Evolutionary conservation across 306 rosid genomes (phyloP), one percentile per base, ranked within the genome.

Genomic region (Benincasa hispida): DNA sequence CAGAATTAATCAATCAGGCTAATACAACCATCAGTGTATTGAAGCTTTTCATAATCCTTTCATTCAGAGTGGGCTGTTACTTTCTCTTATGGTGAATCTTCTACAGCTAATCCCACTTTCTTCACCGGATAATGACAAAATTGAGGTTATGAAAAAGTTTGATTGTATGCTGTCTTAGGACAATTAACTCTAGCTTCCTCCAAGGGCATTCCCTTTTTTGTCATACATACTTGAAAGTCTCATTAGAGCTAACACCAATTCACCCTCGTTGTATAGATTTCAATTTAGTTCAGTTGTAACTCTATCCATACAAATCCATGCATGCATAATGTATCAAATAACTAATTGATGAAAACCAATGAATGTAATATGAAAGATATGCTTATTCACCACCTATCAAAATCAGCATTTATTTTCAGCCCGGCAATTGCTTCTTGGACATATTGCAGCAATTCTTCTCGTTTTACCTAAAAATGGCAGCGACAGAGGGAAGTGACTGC

Each of bases 381-480:
- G 54, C 70, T 84, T 62, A 42, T 77, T 47, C 79, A 83, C 88
- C 81, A 93, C 98, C 98, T 89, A 87, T 85, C 77, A 51, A 93
- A 87, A 79, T 93, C 96, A 54, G 96, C 86, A 84, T 88, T 86
- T 80, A 87, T 47, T 87, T 93, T 93, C 79, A 93, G 82, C 83
- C 96, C 98, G 28, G 96, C 62, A 80, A 93, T 82, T 76, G 93
- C 91, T 84, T 42, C 83, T 87, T 91, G 97, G 83, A 87, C 92
- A 81, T 84, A 84, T 78, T 93, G 96, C 79, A 93, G 98, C 87
- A 93, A 80, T 76, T 93, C 98, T 78, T 93, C 96, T 66, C 97
- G 91, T 82, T 91, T 93, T 65, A 83, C 86, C 98, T 93, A 84
- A 32, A 79, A 79, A 77, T 41, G 51, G 72, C 51, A 60, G 35